These are phyloP conservation scores for Linanthus parryae DNA, from an alignment of 148 eudicot genomes.

Conservation along the genomic window DNA sequence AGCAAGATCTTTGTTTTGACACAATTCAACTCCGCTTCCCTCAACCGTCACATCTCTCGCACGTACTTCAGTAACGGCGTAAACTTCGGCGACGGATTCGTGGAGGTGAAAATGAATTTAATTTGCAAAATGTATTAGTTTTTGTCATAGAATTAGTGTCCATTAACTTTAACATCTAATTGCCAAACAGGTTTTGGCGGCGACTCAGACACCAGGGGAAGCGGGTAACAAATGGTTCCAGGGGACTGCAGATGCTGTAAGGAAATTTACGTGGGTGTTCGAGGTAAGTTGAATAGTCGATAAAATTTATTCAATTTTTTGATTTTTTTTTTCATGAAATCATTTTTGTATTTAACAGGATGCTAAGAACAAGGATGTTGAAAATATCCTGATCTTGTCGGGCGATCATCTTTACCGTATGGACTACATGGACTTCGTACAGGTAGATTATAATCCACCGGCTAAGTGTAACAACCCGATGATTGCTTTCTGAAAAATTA, in stretches of 20 bases:
- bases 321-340: constrained; percentile 1
- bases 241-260: constrained; percentile 98
- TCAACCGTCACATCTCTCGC: constrained; percentile 87
- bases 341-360: constrained; percentile 34
- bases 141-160: not conserved
- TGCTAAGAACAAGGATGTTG: constrained; percentile 73
- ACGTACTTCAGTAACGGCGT: constrained; percentile 85
- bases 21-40: constrained; percentile 93
- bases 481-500: not conserved
- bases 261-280: constrained; percentile 86
- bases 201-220: constrained; percentile 92
- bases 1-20: constrained; percentile 81
- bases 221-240: constrained; percentile 95
- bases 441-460: constrained; percentile 37
- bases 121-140: not conserved
- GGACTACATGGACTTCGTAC: constrained; percentile 87
- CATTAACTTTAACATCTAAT: not conserved
- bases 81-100: constrained; percentile 93
- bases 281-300: constrained; percentile 39
- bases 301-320: not conserved
- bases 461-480: not conserved
- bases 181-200: constrained; percentile 76
- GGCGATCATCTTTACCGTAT: constrained; percentile 94
- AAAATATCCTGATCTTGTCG: constrained; percentile 70
- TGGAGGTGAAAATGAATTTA: constrained; percentile 45